phyloP scores from a whole-genome alignment of 192 early-diverging fungal genomes.

The Coemansia sp. region DNA sequence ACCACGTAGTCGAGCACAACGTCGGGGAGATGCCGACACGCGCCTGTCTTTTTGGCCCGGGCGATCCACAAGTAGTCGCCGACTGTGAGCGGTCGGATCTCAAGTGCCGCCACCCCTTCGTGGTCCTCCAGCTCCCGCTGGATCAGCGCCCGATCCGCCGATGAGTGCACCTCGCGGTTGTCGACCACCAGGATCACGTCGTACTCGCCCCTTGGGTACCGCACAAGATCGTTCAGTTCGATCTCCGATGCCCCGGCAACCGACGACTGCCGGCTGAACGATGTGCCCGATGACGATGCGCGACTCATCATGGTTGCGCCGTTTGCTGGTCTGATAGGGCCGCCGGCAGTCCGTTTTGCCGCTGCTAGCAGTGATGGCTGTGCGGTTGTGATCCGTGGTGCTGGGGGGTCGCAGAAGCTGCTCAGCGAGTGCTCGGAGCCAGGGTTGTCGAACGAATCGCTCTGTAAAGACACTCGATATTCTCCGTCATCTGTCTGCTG shows the following conservation, averaged over 20 bases:
- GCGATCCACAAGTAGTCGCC: constrained; percentile 95
- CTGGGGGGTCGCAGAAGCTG: background rate
- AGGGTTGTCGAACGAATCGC: background rate
- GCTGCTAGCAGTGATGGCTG: background rate
- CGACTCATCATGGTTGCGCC: constrained; percentile 1
- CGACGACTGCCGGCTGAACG: constrained; percentile 43
- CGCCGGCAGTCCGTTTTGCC: background rate
- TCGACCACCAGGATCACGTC: constrained; percentile 76
- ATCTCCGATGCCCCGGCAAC: constrained; percentile 12
- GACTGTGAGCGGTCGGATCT: constrained; percentile 66
- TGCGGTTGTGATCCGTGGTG: background rate
- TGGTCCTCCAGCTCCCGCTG: constrained; percentile 62
- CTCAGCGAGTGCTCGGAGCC: constrained; percentile 3
- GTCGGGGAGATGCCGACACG: constrained; percentile 48
- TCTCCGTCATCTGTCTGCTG: background rate
- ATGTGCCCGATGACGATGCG: constrained; percentile 9
- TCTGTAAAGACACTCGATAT: background rate
- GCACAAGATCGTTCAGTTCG: constrained; percentile 23
- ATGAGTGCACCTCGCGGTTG: constrained; percentile 73
- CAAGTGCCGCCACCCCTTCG: constrained; percentile 53
- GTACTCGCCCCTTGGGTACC: constrained; percentile 34
- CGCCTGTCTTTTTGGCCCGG: constrained; percentile 32
- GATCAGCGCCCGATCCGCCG: constrained; percentile 72
- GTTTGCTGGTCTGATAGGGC: constrained; percentile 5
- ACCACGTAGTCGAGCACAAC: constrained; percentile 83